phyloP scores from a whole-genome alignment of 2,329 filamentous ascomycete genomes.

The Chaetomium strumarium region DNA sequence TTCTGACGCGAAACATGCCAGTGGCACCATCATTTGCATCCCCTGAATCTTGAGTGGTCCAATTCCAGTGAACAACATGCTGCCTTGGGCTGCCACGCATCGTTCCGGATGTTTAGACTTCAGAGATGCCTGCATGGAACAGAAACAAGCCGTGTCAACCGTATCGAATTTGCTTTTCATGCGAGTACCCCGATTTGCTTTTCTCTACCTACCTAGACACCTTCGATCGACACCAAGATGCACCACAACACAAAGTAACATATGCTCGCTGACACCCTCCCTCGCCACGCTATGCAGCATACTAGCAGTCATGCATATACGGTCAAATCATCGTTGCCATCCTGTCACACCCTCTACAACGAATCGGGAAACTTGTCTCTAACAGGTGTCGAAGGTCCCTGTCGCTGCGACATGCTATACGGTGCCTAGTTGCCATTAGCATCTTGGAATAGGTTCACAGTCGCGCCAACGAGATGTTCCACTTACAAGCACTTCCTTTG shows the following conservation, averaged over 20 bases:
- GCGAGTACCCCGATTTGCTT: no score
- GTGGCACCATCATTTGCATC: no score
- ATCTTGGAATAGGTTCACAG: background rate
- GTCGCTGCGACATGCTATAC: slow-evolving; percentile 64
- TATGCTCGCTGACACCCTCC: background rate
- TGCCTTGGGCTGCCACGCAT: no score
- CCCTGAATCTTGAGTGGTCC: no score
- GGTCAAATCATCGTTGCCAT: background rate
- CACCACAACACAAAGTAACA: slow-evolving; percentile 9
- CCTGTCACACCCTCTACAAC: slow-evolving; percentile 18
- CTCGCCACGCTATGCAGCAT: background rate
- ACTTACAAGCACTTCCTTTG: slow-evolving; percentile 87
- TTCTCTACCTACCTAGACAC: background rate
- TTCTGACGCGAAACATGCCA: no score
- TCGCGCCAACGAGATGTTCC: background rate
- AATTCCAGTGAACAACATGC: no score
- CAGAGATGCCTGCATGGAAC: no score
- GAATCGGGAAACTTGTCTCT: slow-evolving; percentile 34
- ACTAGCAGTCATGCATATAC: slow-evolving; percentile 4
- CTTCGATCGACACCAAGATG: background rate
- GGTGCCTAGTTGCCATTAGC: slow-evolving; percentile 47
- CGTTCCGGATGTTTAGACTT: no score
- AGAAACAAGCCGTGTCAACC: no score
- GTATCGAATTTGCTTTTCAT: no score
- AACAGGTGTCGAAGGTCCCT: slow-evolving; percentile 55